A percentile compares a stretch with the other conserved stretches of the same genome.
Evolutionary conservation across 176 grass and related monocot genomes (phyloP).

Genomic region (Tillandsia fasciculata): DNA sequence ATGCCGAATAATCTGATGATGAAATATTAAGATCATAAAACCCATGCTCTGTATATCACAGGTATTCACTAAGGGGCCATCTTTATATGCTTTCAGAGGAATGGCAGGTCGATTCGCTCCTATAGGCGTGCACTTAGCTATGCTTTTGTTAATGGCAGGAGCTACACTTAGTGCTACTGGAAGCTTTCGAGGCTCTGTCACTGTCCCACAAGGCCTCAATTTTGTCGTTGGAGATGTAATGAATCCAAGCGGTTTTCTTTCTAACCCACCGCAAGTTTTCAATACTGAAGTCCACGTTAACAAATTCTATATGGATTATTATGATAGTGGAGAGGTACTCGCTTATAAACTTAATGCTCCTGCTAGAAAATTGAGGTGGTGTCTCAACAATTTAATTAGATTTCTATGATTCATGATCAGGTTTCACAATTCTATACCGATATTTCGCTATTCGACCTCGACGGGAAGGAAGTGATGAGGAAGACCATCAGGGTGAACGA

Average conservation of each 20-base stretch:
- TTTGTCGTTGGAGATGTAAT: slow-evolving; percentile 87
- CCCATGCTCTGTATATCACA: slow-evolving; percentile 15
- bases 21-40: background rate
- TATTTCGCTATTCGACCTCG: slow-evolving; percentile 73
- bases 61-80: slow-evolving; percentile 80
- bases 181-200: slow-evolving; percentile 75
- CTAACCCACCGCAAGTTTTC: slow-evolving; percentile 48
- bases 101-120: slow-evolving; percentile 68
- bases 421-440: slow-evolving; percentile 91
- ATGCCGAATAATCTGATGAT: background rate
- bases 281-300: slow-evolving; percentile 92
- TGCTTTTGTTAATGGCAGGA: slow-evolving; percentile 93
- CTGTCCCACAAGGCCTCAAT: slow-evolving; percentile 86
- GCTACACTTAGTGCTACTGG: slow-evolving; percentile 76
- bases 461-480: slow-evolving; percentile 81
- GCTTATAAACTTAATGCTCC: slow-evolving; percentile 4
- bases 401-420: slow-evolving; percentile 24
- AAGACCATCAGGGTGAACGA: slow-evolving; percentile 96
- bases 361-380: background rate
- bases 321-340: slow-evolving; percentile 92
- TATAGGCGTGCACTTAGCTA: slow-evolving; percentile 80
- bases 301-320: slow-evolving; percentile 94
- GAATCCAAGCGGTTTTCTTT: slow-evolving; percentile 63
- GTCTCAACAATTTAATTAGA: slow-evolving; percentile 2
- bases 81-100: slow-evolving; percentile 83